Base-by-base conservation (phyloP, 495 filamentous ascomycete genomes). In the Xylaria scruposa region DNA sequence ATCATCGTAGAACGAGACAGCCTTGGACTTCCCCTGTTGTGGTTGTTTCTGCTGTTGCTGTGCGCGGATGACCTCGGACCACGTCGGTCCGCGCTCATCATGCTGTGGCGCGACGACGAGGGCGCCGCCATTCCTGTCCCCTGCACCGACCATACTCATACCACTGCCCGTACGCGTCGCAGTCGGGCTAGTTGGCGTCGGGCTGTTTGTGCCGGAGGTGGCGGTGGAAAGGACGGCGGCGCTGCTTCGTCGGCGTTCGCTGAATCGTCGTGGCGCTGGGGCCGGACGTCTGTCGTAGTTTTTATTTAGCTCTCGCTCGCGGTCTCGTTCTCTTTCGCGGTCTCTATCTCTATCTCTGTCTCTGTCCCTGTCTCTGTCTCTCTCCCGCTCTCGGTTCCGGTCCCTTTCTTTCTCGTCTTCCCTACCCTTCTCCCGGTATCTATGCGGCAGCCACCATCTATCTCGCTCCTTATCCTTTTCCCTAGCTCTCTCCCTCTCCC, bases 11-110 rank as follows among this genome's bases (percentile, higher is more conserved):
- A 70, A 70, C 0, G 68, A 62, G 58, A 70, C 68, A 15, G 42
- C 56, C 33, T 63, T 65, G 0, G 33, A 1, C 64, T 26, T 10
- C 67, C 33, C 17, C 56, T 70, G 67, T 21, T 19, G 66, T 19
- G 63, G 63, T 6, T 69, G 70, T 19, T 63, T 40, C 38, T 70
- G 58, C 21, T 69, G 46, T 12, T 72, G 47, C 44, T 67, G 70
- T 0, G 71, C 56, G 40, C 67, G 65, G 17, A 78, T 44, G 24
- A 70, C 76, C 59, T 78, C 76, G 21, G 71, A 72, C 76, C 76
- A 78, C 66, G 76, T 78, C 51, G 76, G 76, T 5, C 73, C 74
- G 59, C 69, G 72, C 6, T 76, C 76, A 5, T 76, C 72, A 0
- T 63, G 24, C 42, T 68, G 21, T 56, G 47, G 67, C 40, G 58